Conservation (phyloP, 2,329 filamentous ascomycete species). For the Colletotrichum salicis region DNA sequence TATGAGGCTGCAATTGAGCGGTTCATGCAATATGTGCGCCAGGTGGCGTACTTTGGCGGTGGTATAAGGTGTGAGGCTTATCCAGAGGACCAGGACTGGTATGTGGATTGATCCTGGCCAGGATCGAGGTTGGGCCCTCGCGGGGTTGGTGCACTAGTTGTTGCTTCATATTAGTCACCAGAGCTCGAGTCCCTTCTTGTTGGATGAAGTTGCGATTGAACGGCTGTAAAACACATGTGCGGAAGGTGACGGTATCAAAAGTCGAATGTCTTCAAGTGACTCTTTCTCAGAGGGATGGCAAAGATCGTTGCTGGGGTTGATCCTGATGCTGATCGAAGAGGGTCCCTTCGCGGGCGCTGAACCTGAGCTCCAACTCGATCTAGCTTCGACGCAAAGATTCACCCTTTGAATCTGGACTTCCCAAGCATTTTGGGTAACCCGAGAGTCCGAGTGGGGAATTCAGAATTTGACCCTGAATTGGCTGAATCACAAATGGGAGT, state of each 20-base stretch:
- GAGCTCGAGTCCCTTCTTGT: no score
- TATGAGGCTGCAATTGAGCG: neutral
- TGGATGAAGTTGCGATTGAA: no score
- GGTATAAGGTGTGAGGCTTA: neutral
- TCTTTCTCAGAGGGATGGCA: no score
- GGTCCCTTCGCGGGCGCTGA: neutral
- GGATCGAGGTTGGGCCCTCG: neutral
- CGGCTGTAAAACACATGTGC: no score
- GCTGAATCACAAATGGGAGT: no score
- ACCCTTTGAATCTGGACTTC: neutral
- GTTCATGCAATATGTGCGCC: neutral
- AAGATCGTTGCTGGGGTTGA: neutral
- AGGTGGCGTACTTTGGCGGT: slow-evolving; percentile 13
- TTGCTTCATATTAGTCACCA: no score
- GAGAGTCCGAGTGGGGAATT: neutral
- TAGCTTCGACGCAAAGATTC: neutral
- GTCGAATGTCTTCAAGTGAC: no score
- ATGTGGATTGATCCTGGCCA: slow-evolving; percentile 6
- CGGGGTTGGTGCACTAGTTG: neutral
- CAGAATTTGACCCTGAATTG: neutral
- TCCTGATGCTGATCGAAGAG: neutral
- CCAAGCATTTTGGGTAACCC: neutral
- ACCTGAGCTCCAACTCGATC: neutral
- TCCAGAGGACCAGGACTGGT: neutral
- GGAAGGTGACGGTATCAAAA: no score